A percentile compares a stretch with the other conserved stretches of the same genome.
phyloP scores from a whole-genome alignment of 1,284 basidiomycete genomes.

The Takashimella koratensis region DNA sequence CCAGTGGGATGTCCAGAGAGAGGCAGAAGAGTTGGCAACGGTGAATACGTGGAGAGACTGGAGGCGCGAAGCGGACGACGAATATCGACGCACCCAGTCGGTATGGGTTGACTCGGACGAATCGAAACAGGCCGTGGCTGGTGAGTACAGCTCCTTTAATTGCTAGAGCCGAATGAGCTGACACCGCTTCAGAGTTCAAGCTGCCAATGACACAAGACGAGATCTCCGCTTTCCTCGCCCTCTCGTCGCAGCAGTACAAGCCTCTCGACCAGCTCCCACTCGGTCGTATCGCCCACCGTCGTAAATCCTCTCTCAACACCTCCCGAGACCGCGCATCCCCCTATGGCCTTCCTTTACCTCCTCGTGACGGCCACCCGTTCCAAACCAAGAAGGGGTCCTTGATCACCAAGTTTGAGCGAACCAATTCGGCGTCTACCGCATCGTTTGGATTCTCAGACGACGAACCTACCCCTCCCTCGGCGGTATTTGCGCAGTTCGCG shows the following conservation, averaged over 20 bases:
- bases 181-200: conserved; percentile 19
- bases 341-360: conserved; percentile 26
- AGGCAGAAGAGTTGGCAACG: conserved; percentile 6
- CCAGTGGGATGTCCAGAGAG: conserved; percentile 7
- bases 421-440: conserved; percentile 20
- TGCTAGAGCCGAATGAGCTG: conserved; percentile 2
- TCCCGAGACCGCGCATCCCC: conserved; percentile 23
- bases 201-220: conserved; percentile 22
- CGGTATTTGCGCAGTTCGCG: conserved; percentile 31
- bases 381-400: conserved; percentile 24
- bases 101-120: conserved; percentile 27
- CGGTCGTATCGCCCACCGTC: conserved; percentile 20
- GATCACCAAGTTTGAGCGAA: conserved; percentile 37
- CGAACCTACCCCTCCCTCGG: conserved; percentile 12
- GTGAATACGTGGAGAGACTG: neutral
- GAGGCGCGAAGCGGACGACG: conserved; percentile 28
- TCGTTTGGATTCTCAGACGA: conserved; percentile 13
- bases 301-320: conserved; percentile 26
- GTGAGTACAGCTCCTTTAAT: conserved; percentile 12
- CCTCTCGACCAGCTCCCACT: conserved; percentile 21
- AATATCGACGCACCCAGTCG: conserved; percentile 20
- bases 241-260: conserved; percentile 31
- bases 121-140: conserved; percentile 15
- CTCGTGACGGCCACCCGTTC: conserved; percentile 4
- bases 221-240: conserved; percentile 33